Conservation (phyloP, 352 stramenopile genomes). For the Globisporangium apiculatum region DNA sequence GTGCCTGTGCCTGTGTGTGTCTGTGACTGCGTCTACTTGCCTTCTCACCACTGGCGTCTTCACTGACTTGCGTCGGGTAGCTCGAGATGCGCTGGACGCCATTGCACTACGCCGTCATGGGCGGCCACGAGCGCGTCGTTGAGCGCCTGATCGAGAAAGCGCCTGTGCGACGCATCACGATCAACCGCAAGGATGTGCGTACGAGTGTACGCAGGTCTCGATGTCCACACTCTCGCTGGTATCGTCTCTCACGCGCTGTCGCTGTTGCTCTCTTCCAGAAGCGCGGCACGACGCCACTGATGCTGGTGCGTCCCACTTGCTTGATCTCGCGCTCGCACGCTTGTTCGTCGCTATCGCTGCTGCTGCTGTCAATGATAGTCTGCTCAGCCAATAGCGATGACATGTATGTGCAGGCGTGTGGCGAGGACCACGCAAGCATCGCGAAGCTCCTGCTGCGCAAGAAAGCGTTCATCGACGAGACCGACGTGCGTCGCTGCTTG, state of each 20-base stretch:
- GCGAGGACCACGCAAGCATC: conserved; percentile 55
- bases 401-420: conserved; percentile 37
- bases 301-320: conserved; percentile 37
- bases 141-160: conserved; percentile 56
- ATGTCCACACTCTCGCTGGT: too few relatives aligned
- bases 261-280: conserved; percentile 25
- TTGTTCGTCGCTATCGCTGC: neutral
- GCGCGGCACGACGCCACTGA: conserved; percentile 65
- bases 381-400: neutral
- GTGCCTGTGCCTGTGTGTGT: conserved; percentile 6
- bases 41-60: neutral
- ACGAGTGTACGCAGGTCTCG: neutral
- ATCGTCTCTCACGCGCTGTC: too few relatives aligned
- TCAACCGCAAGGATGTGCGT: conserved; percentile 72
- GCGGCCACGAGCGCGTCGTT: conserved; percentile 48
- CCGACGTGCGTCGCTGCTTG: conserved; percentile 36
- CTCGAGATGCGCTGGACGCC: conserved; percentile 78
- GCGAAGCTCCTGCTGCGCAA: conserved; percentile 56
- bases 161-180: conserved; percentile 65
- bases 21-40: neutral
- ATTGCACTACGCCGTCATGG: conserved; percentile 74
- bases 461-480: conserved; percentile 75
- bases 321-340: neutral
- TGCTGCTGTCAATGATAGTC: neutral
- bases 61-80: conserved; percentile 12